Evolutionary conservation across 345 rosid genomes (phyloP).

Genomic region (Citrus medica): DNA sequence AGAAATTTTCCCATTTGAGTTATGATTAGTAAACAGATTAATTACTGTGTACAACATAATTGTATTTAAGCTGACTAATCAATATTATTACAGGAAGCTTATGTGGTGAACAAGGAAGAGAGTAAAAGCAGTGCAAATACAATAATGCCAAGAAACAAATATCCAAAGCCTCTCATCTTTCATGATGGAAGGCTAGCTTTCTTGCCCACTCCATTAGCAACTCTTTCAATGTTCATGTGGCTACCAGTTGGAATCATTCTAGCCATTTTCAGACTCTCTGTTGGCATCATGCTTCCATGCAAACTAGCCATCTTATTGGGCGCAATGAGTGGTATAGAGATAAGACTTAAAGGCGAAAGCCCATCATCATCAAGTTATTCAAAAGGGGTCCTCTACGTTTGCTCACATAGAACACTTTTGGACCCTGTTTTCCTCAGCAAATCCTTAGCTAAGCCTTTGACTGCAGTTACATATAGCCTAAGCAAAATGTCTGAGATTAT

Average conservation of each 20-base stretch:
- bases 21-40: too few relatives aligned
- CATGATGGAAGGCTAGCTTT: slow-evolving; percentile 98
- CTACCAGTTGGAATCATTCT: slow-evolving; percentile 67
- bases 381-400: slow-evolving; percentile 79
- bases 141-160: slow-evolving; percentile 62
- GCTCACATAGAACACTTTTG: slow-evolving; percentile 78
- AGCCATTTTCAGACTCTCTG: slow-evolving; percentile 53
- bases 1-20: too few relatives aligned
- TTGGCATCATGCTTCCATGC: slow-evolving; percentile 67
- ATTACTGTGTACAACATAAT: too few relatives aligned
- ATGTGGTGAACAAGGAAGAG: slow-evolving; percentile 59
- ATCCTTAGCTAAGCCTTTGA: slow-evolving; percentile 54
- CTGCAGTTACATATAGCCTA: slow-evolving; percentile 87
- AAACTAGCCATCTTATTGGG: slow-evolving; percentile 40
- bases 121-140: slow-evolving; percentile 21
- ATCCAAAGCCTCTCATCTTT: slow-evolving; percentile 83
- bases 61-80: neutral
- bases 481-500: slow-evolving; percentile 83
- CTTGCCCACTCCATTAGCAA: slow-evolving; percentile 79
- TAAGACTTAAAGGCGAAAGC: slow-evolving; percentile 31
- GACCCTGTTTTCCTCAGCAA: slow-evolving; percentile 84
- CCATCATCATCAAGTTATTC: slow-evolving; percentile 16
- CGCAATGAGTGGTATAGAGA: slow-evolving; percentile 42
- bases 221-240: slow-evolving; percentile 72
- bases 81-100: slow-evolving; percentile 53